phyloP scores from a whole-genome alignment of 1,284 basidiomycete species.

The Moesziomyces sp. region DNA sequence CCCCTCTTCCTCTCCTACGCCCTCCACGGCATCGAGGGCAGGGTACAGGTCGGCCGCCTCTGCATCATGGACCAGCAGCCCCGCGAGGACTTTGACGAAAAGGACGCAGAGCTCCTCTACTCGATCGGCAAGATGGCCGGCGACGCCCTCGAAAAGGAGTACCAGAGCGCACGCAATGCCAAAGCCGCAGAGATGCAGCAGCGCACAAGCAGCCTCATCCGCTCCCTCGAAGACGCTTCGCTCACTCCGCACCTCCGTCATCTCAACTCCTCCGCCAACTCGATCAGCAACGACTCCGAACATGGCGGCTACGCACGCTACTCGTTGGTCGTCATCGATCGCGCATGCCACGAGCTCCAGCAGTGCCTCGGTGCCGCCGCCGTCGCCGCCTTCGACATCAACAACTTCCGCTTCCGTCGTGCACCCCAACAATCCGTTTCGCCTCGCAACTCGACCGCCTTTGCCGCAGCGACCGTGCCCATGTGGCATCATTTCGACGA shows the following conservation, averaged over 20 bases:
- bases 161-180: conserved; percentile 24
- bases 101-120: conserved; percentile 41
- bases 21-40: conserved; percentile 27
- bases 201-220: conserved; percentile 30
- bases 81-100: conserved; percentile 40
- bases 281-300: conserved; percentile 13
- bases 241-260: conserved; percentile 15
- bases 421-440: conserved; percentile 11
- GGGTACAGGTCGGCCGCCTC: conserved; percentile 50
- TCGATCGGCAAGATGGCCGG: conserved; percentile 50
- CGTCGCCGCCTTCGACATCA: conserved; percentile 37
- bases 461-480: conserved; percentile 12
- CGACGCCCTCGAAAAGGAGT: conserved; percentile 55
- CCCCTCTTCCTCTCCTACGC: conserved; percentile 45
- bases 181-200: conserved; percentile 49
- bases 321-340: conserved; percentile 29
- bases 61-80: conserved; percentile 47
- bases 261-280: conserved; percentile 11
- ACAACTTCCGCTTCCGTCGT: conserved; percentile 29
- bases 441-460: conserved; percentile 17
- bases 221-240: conserved; percentile 30
- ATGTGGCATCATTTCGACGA: conserved; percentile 17
- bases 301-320: conserved; percentile 21
- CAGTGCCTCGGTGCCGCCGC: conserved; percentile 33
- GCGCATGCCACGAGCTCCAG: conserved; percentile 27